These are phyloP conservation scores for Debaryomyces hansenii DNA, from an alignment of 805 yeast species.

Conservation along the genomic window DNA sequence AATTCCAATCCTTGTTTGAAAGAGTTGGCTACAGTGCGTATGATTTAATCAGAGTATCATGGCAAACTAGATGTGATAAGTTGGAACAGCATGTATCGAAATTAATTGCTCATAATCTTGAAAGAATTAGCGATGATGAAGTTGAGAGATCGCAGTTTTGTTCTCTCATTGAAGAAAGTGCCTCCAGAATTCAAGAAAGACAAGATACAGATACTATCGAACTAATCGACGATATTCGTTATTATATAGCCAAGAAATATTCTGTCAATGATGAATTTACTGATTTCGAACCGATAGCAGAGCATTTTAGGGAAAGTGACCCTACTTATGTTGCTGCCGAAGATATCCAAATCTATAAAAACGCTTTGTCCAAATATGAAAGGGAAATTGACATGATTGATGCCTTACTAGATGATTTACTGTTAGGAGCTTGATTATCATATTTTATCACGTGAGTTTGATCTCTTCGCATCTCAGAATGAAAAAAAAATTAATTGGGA, in stretches of 20 bases:
- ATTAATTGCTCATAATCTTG: conserved; percentile 52
- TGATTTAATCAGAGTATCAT: conserved; percentile 61
- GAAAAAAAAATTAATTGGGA: conserved; percentile 3
- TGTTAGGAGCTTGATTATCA: conserved; percentile 28
- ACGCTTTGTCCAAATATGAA: conserved; percentile 18
- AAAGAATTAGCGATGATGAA: conserved; percentile 28
- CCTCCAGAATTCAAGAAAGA: conserved; percentile 55
- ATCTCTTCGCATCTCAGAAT: conserved; percentile 7
- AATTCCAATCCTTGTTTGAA: conserved; percentile 17
- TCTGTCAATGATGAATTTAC: conserved; percentile 25
- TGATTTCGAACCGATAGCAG: conserved; percentile 24
- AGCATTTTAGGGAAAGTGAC: conserved; percentile 10
- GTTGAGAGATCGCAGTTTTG: conserved; percentile 24
- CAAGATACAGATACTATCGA: conserved; percentile 81
- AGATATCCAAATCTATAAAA: conserved; percentile 16
- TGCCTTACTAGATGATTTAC: conserved; percentile 22
- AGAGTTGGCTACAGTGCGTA: conserved; percentile 42
- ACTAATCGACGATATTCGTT: conserved; percentile 74
- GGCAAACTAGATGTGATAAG: conserved; percentile 66
- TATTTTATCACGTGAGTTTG: background rate
- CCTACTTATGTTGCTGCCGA: conserved; percentile 7
- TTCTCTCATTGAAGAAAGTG: conserved; percentile 40
- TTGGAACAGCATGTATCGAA: conserved; percentile 65
- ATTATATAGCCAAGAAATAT: conserved; percentile 48
- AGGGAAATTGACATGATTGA: conserved; percentile 31